A percentile compares a stretch with the other conserved stretches of the same genome.
Conservation (phyloP, 768 basidiomycete species). For the Tricholomella constricta region DNA sequence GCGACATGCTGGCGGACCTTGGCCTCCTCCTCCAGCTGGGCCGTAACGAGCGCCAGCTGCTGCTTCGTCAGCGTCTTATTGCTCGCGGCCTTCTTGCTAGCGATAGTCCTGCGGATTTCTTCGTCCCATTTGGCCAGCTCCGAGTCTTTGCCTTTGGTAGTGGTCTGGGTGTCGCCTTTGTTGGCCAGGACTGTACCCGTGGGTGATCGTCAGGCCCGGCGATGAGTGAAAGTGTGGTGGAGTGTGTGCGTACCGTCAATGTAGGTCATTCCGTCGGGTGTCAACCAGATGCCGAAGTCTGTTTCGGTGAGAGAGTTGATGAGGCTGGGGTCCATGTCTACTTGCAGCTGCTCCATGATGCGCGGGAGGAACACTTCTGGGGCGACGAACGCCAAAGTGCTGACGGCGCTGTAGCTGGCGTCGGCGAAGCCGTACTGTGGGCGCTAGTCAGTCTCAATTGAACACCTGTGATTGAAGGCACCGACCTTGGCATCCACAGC, state of each 20-base stretch:
- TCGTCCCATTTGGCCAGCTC: conserved; percentile 95
- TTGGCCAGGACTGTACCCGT: conserved; percentile 61
- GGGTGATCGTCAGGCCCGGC: background rate
- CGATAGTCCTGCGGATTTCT: conserved; percentile 84
- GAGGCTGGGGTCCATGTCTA: conserved; percentile 62
- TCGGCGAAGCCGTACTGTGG: conserved; percentile 51
- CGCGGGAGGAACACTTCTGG: conserved; percentile 68
- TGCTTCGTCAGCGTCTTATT: conserved; percentile 71
- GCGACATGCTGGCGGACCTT: conserved; percentile 63
- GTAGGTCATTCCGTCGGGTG: conserved; percentile 78
- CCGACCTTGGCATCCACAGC: conserved; percentile 49
- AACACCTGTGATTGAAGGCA: background rate
- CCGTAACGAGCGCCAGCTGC: conserved; percentile 80
- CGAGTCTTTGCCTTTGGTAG: conserved; percentile 80
- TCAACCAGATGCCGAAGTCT: conserved; percentile 84
- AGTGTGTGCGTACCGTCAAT: conserved; percentile 63
- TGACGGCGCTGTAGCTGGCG: conserved; percentile 74
- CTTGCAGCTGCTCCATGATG: conserved; percentile 64
- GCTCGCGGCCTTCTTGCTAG: conserved; percentile 69
- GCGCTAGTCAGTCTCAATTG: background rate
- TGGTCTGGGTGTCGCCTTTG: conserved; percentile 49
- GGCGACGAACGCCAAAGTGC: conserved; percentile 80
- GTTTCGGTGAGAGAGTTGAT: conserved; percentile 66
- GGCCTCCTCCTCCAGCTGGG: conserved; percentile 81
- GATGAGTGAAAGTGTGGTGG: background rate